Evolutionary conservation across 139 green algal species (phyloP), one percentile per base, ranked within the genome.

Genomic region (Tetraselmis chui): DNA sequence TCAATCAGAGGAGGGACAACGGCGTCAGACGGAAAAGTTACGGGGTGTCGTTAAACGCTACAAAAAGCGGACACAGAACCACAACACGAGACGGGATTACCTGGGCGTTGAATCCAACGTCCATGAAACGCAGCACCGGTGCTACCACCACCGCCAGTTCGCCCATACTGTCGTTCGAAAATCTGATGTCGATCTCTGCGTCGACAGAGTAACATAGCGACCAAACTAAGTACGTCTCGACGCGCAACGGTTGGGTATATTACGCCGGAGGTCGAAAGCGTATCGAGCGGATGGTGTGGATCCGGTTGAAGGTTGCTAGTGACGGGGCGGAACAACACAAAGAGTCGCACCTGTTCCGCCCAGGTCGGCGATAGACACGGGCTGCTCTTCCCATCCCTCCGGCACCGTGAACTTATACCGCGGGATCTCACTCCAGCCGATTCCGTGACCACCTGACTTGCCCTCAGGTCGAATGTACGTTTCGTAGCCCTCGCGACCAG

Each of bases 321-420:
- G n/a, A n/a, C n/a, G n/a, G n/a, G n/a, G n/a, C n/a, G n/a, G n/a
- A n/a, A n/a, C n/a, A n/a, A n/a, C n/a, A n/a, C n/a, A n/a, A n/a
- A 25, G 26, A 25, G 26, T 28, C 18, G 5, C 74, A 77, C 74
- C 93, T 30, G 95, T 98, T 28, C 96, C 95, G 5, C 94, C 96
- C 28, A 98, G 88, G 85, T 99, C 96, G 1, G 96, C 96, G 75
- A 99, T 99, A 23, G 90, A 96, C 27, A 99, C 96, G 0, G 96
- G 94, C 23, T 89, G 90, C 82, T 98, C 95, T 30, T 91, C 83
- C 94, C 94, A 98, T 26, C 89, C 89, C 1, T 85, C 59, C 0
- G 92, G 90, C 0, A 98, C 89, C 76, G 90, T 88, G 88, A 98
- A 98, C 11, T 27, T 79, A 85, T 98, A 98, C 0, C 83, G 88